phyloP scores from a whole-genome alignment of 1,139 yeast species.

The Hyphopichia buzzinii region DNA sequence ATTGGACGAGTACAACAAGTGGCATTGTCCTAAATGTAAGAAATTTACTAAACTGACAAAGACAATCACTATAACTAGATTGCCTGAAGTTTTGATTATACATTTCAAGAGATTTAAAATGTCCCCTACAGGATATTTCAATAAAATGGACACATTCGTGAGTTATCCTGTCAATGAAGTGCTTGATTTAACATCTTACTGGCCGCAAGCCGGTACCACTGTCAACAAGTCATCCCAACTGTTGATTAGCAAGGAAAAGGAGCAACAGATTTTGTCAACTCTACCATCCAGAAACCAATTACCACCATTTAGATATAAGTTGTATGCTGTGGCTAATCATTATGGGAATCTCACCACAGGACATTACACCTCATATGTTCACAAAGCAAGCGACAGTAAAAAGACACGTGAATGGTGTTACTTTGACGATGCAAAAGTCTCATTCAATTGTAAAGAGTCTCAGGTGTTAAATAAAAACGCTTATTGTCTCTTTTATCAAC shows the following conservation, averaged over 20 bases:
- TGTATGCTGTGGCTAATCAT: constrained; percentile 90
- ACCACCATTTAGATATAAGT: constrained; percentile 75
- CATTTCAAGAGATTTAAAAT: constrained; percentile 78
- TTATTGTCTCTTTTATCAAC: constrained; percentile 68
- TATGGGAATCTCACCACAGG: constrained; percentile 81
- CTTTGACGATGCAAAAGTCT: constrained; percentile 70
- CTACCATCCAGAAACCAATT: constrained; percentile 72
- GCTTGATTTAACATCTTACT: constrained; percentile 70
- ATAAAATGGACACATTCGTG: constrained; percentile 63
- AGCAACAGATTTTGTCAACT: constrained; percentile 41
- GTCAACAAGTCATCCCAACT: constrained; percentile 18
- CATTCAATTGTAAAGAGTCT: constrained; percentile 35
- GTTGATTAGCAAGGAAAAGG: constrained; percentile 36
- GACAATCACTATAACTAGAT: constrained; percentile 63
- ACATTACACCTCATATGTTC: constrained; percentile 85
- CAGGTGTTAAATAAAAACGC: constrained; percentile 63
- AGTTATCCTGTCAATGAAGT: constrained; percentile 54
- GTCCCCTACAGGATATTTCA: constrained; percentile 42
- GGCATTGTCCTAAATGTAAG: constrained; percentile 87
- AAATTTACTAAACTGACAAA: constrained; percentile 65
- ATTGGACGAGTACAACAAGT: constrained; percentile 78
- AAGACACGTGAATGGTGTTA: constrained; percentile 62
- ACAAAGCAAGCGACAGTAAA: constrained; percentile 45
- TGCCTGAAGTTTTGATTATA: constrained; percentile 70
- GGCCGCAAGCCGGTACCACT: constrained; percentile 59